Conservation (phyloP, 2,329 filamentous ascomycete species). For the Aspergillus proliferans region DNA sequence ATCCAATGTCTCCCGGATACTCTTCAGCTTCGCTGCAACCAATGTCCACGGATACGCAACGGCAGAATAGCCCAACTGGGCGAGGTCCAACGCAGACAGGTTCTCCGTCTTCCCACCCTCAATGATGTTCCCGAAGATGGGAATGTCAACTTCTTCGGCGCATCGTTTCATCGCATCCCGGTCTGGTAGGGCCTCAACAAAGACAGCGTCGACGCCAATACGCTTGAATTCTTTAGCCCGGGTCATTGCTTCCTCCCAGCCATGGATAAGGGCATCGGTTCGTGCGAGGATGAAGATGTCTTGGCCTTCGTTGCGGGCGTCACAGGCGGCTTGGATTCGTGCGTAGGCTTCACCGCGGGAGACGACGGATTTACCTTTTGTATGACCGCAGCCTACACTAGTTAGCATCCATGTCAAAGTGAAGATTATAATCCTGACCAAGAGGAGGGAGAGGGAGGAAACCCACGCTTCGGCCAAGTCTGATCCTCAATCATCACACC, state of each 20-base stretch:
- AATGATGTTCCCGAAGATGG: slow-evolving; percentile 41
- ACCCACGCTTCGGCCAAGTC: slow-evolving; percentile 34
- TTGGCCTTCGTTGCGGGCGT: slow-evolving; percentile 36
- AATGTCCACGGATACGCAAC: slow-evolving; percentile 42
- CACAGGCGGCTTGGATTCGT: slow-evolving; percentile 42
- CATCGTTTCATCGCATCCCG: slow-evolving; percentile 41
- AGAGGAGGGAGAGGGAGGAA: slow-evolving; percentile 3
- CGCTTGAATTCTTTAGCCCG: slow-evolving; percentile 39
- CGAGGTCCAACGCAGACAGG: slow-evolving; percentile 34
- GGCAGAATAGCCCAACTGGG: slow-evolving; percentile 35
- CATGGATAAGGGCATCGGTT: slow-evolving; percentile 29
- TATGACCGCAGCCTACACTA: slow-evolving; percentile 38
- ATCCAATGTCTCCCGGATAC: slow-evolving; percentile 17
- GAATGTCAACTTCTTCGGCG: slow-evolving; percentile 32
- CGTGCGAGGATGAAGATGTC: slow-evolving; percentile 41
- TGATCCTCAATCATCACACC: slow-evolving; percentile 44
- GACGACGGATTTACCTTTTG: slow-evolving; percentile 41
- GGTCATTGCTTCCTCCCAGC: slow-evolving; percentile 43
- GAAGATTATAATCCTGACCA: too few relatives aligned
- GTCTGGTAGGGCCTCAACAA: slow-evolving; percentile 43
- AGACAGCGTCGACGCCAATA: slow-evolving; percentile 43
- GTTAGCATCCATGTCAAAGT: too few relatives aligned
- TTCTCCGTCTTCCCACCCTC: slow-evolving; percentile 40
- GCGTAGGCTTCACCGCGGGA: slow-evolving; percentile 41
- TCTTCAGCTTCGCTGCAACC: slow-evolving; percentile 40